These are phyloP conservation scores for Ilex aquifolium DNA, from an alignment of 257 asterid species.

Conservation along the genomic window DNA sequence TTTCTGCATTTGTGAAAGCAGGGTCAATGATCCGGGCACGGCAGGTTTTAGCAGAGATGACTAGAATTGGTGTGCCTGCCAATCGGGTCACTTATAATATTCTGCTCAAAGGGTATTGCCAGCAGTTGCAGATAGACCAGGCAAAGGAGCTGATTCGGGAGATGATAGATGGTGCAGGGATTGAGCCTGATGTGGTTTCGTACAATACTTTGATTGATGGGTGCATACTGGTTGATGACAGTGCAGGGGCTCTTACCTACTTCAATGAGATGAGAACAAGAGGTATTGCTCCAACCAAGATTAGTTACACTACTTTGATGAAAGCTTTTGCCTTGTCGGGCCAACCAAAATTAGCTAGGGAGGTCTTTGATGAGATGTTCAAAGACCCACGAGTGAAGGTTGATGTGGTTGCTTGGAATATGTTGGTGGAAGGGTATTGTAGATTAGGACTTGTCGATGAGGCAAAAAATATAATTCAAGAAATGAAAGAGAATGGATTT, in stretches of 20 bases:
- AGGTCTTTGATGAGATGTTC: conserved; percentile 88
- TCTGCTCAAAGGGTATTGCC: conserved; percentile 89
- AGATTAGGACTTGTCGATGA: conserved; percentile 70
- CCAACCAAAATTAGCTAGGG: conserved; percentile 73
- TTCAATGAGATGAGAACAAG: conserved; percentile 92
- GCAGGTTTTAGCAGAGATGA: conserved; percentile 71
- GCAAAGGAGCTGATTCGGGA: conserved; percentile 68
- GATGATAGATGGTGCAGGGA: conserved; percentile 52
- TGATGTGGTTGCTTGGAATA: conserved; percentile 92
- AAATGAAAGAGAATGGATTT: conserved; percentile 66
- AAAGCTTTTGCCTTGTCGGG: conserved; percentile 86
- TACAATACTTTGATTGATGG: conserved; percentile 86
- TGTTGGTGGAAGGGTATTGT: conserved; percentile 84
- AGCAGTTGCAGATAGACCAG: conserved; percentile 72
- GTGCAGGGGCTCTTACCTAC: conserved; percentile 77
- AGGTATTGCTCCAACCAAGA: conserved; percentile 87
- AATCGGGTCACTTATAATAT: conserved; percentile 80
- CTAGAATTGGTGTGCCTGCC: conserved; percentile 55
- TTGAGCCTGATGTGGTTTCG: conserved; percentile 92
- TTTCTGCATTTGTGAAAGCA: conserved; percentile 71
- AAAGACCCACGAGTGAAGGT: conserved; percentile 83
- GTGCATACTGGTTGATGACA: conserved; percentile 70
- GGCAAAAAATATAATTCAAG: conserved; percentile 54
- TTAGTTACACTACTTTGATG: conserved; percentile 94
- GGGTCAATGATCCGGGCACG: conserved; percentile 80